Evolutionary conservation across 345 rosid species (phyloP).

Genomic region (Bruguiera gymnorhiza): DNA sequence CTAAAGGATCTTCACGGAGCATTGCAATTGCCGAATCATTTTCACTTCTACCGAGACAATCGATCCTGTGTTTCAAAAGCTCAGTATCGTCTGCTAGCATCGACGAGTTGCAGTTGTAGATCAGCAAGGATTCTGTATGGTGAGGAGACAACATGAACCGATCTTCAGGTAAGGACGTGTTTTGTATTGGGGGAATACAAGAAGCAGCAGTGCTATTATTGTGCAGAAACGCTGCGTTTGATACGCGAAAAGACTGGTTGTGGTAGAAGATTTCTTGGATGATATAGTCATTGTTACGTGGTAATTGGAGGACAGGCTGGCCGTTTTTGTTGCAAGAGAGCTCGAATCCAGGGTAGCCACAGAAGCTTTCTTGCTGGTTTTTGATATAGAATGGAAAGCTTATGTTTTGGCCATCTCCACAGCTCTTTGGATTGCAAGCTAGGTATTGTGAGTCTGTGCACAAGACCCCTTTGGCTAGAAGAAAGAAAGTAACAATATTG

Average conservation of each 20-base stretch:
- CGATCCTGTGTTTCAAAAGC: conserved; percentile 14
- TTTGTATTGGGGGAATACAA: conserved; percentile 21
- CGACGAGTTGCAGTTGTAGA: conserved; percentile 29
- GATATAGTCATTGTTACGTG: conserved; percentile 11
- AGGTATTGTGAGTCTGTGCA: conserved; percentile 14
- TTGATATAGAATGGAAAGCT: conserved; percentile 39
- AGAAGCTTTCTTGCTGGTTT: conserved; percentile 21
- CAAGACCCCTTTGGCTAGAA: conserved; percentile 3
- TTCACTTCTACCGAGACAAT: background rate
- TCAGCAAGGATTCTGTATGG: conserved; percentile 3
- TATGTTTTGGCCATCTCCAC: conserved; percentile 30
- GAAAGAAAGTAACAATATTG: background rate
- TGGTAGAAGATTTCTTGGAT: conserved; percentile 31
- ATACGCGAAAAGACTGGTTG: conserved; percentile 35
- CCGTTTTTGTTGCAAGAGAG: conserved; percentile 28
- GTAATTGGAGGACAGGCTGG: conserved; percentile 27
- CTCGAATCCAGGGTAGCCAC: conserved; percentile 50
- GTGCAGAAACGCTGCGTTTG: conserved; percentile 24
- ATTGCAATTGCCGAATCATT: conserved; percentile 20
- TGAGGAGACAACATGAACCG: background rate
- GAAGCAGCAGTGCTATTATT: background rate
- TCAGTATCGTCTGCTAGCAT: background rate
- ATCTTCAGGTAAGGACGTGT: conserved; percentile 23
- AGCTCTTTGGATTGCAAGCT: conserved; percentile 28
- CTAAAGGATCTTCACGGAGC: conserved; percentile 12